Evolutionary conservation across 2,329 filamentous ascomycete genomes (phyloP), one percentile per base, ranked within the genome.

Genomic region (Aspergillus sp.): DNA sequence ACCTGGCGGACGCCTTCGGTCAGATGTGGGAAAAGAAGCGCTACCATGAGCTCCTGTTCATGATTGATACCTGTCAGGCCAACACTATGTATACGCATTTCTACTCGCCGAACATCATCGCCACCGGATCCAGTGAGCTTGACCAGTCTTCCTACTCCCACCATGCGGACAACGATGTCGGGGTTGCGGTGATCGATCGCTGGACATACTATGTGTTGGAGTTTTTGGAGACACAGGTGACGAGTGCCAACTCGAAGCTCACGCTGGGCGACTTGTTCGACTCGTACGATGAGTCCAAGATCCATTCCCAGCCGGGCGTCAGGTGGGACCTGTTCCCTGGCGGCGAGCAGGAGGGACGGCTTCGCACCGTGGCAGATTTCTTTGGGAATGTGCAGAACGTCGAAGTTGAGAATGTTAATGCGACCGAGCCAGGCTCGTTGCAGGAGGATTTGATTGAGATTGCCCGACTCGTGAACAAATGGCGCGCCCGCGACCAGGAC

Each of bases 1-100:
- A 99, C 78, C 81, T 99, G 59, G 95, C 96, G 5, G 92, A 99
- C 77, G 95, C 95, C 0, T 98, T 99, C 75, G 92, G 96, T 78
- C 94, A 99, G 82, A 99, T 99, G 95, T 97, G 93, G 91, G 95
- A 99, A 84, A 99, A 99, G 87, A 96, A 96, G 81, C 89, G 95
- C 82, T 99, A 98, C 78, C 91, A 98, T 75, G 95, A 99, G 78
- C 88, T 99, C 68, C 86, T 99, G 60, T 99, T 99, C 82, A 99
- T 99, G 95, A 99, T 99, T 78, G 95, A 99, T 77, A 99, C 95
- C 0, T 99, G 95, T 80, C 95, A 99, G 80, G 95, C 95, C 58
- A 99, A 99, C 77, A 99, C 95, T 32, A 97, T 99, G 92, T 99
- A 96, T 80, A 94, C 89, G 74, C 94, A 96, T 70, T 91, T 99